phyloP scores from a whole-genome alignment of 2,329 filamentous ascomycete genomes.

The Exophiala lecanii-corni region DNA sequence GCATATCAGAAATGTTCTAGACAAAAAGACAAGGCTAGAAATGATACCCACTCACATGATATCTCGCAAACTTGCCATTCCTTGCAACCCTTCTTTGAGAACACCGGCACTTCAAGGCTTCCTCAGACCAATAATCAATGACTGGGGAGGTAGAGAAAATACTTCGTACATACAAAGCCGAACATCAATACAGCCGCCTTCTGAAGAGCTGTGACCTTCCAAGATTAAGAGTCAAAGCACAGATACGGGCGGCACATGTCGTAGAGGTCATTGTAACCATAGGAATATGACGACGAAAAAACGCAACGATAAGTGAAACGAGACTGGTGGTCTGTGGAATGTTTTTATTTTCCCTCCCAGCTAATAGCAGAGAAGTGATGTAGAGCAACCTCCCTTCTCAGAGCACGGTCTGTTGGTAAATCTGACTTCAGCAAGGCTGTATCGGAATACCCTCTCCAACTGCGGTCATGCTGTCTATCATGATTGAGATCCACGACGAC shows the following conservation, averaged over 20 bases:
- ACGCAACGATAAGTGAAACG: no score
- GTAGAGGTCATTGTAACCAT: not conserved
- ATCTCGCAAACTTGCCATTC: no score
- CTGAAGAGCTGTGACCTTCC: constrained; percentile 59
- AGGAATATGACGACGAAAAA: no score
- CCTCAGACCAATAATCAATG: constrained; percentile 38
- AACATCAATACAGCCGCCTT: constrained; percentile 45
- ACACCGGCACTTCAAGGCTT: constrained; percentile 43
- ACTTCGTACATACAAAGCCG: constrained; percentile 30
- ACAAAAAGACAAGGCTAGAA: constrained; percentile 17
- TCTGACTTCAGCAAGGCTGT: no score
- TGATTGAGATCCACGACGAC: no score
- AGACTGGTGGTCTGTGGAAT: no score
- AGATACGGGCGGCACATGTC: constrained; percentile 62
- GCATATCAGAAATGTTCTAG: constrained; percentile 14
- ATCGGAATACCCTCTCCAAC: no score
- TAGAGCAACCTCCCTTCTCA: no score
- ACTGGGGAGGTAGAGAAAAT: constrained; percentile 41
- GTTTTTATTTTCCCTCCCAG: no score
- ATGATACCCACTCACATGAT: constrained; percentile 21
- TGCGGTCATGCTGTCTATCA: no score
- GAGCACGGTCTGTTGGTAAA: no score
- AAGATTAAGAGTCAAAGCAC: constrained; percentile 58
- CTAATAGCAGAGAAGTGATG: no score
- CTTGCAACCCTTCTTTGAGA: constrained; percentile 7